phyloP scores from a whole-genome alignment of 495 filamentous ascomycete genomes.

The Penicillium argentinense region DNA sequence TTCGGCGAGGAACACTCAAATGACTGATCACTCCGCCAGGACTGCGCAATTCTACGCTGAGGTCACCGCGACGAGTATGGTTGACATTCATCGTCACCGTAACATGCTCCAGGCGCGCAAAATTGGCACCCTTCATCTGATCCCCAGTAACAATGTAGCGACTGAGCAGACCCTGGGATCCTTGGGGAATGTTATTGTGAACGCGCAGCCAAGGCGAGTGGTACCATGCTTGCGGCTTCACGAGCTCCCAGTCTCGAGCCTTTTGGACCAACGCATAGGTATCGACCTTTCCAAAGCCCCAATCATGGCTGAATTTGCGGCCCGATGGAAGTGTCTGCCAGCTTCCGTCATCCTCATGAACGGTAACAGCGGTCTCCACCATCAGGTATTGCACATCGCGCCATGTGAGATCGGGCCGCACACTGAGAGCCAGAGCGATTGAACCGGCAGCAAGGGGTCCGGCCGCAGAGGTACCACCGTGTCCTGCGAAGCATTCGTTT shows the following conservation, averaged over 20 bases:
- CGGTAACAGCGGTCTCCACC: conserved; percentile 77
- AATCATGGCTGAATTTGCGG: conserved; percentile 87
- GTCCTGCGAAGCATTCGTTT: conserved; percentile 70
- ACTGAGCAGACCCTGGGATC: conserved; percentile 74
- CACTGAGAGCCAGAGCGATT: conserved; percentile 85
- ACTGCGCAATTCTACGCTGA: conserved; percentile 89
- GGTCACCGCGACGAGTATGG: conserved; percentile 81
- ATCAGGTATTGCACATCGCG: conserved; percentile 92
- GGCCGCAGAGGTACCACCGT: conserved; percentile 96
- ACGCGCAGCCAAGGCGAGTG: conserved; percentile 91
- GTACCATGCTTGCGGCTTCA: conserved; percentile 98
- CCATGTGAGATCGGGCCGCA: conserved; percentile 87
- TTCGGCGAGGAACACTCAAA: conserved; percentile 68
- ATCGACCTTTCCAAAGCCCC: conserved; percentile 93
- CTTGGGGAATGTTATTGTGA: conserved; percentile 82
- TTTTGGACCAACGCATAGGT: conserved; percentile 80
- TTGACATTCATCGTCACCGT: conserved; percentile 96
- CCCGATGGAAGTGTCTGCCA: conserved; percentile 82
- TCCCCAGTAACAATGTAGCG: conserved; percentile 73
- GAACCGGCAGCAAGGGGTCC: conserved; percentile 90
- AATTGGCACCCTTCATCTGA: conserved; percentile 76
- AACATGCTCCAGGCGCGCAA: conserved; percentile 86
- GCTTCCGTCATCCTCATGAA: conserved; percentile 70
- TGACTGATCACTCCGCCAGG: conserved; percentile 81
- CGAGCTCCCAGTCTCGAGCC: conserved; percentile 79